These are phyloP conservation scores for Alternaria brassicae DNA, from an alignment of 2,329 filamentous ascomycete species.

Conservation along the genomic window DNA sequence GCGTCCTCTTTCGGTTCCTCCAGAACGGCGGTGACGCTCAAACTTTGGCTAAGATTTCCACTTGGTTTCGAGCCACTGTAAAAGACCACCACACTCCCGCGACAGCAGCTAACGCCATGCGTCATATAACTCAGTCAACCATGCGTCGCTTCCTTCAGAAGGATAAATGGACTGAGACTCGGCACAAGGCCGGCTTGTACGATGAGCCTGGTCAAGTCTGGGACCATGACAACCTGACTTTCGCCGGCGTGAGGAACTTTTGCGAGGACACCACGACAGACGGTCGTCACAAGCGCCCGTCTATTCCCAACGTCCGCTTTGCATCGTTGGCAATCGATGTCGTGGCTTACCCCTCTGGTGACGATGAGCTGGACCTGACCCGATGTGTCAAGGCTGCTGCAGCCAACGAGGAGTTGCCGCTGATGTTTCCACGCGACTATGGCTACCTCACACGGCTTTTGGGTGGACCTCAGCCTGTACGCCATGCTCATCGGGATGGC, in stretches of 20 bases:
- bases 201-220: not conserved
- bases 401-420: not conserved
- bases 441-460: not conserved
- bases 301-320: constrained; percentile 4
- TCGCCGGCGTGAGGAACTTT: not conserved
- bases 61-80: not conserved
- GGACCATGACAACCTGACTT: not conserved
- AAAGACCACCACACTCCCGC: not conserved
- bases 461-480: not conserved
- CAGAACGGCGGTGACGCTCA: not conserved
- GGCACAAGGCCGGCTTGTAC: not conserved
- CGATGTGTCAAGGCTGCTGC: constrained; percentile 12
- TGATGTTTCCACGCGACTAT: constrained; percentile 4
- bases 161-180: not conserved
- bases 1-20: not conserved
- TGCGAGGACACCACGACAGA: constrained; percentile 3
- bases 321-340: constrained; percentile 2
- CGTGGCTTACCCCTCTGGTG: constrained; percentile 1
- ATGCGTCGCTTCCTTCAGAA: not conserved
- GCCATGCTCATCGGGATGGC: not conserved
- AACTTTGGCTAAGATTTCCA: not conserved
- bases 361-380: constrained; percentile 16
- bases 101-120: not conserved
- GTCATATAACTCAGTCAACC: not conserved
- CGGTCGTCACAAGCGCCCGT: not conserved